Percentiles rank a stretch among this genome's conserved stretches.
Conservation (phyloP, 306 rosid species). For the Spatholobus suberectus region DNA sequence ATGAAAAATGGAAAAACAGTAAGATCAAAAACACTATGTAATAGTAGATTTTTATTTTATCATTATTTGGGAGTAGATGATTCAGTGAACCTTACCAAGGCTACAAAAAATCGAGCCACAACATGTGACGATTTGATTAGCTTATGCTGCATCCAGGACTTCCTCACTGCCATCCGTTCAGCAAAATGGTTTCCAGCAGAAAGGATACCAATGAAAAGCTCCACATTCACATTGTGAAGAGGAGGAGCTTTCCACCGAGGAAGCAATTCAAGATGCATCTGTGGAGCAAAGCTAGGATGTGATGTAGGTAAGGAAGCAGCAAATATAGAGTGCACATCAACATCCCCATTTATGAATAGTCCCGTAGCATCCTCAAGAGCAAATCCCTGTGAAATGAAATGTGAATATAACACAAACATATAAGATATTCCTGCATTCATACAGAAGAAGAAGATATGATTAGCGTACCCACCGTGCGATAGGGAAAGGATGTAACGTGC, state of each 20-base stretch:
- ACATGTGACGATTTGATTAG: slow-evolving; percentile 75
- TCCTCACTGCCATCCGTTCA: slow-evolving; percentile 95
- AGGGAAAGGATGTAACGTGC: slow-evolving; percentile 90
- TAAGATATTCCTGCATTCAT: not conserved
- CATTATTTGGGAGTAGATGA: slow-evolving; percentile 14
- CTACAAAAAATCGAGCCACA: slow-evolving; percentile 90
- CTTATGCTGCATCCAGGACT: slow-evolving; percentile 96
- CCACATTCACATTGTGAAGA: slow-evolving; percentile 53
- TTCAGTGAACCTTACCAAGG: slow-evolving; percentile 64
- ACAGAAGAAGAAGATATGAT: slow-evolving; percentile 21
- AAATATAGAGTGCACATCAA: slow-evolving; percentile 81
- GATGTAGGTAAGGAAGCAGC: slow-evolving; percentile 88
- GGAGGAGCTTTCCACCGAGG: slow-evolving; percentile 82
- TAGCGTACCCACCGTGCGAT: slow-evolving; percentile 76
- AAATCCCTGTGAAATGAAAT: slow-evolving; percentile 81
- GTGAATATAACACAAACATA: slow-evolving; percentile 13
- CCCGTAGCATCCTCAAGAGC: slow-evolving; percentile 98
- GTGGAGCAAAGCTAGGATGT: slow-evolving; percentile 92
- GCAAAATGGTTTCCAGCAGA: slow-evolving; percentile 98
- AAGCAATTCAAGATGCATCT: slow-evolving; percentile 81
- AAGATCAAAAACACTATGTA: slow-evolving; percentile 32
- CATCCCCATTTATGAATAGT: slow-evolving; percentile 76
- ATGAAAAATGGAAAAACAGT: slow-evolving; percentile 40
- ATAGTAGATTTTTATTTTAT: not conserved
- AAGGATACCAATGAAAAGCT: slow-evolving; percentile 89